These are phyloP conservation scores for Hanseniaspora clermontiae DNA, from an alignment of 805 yeast genomes.

Conservation along the genomic window DNA sequence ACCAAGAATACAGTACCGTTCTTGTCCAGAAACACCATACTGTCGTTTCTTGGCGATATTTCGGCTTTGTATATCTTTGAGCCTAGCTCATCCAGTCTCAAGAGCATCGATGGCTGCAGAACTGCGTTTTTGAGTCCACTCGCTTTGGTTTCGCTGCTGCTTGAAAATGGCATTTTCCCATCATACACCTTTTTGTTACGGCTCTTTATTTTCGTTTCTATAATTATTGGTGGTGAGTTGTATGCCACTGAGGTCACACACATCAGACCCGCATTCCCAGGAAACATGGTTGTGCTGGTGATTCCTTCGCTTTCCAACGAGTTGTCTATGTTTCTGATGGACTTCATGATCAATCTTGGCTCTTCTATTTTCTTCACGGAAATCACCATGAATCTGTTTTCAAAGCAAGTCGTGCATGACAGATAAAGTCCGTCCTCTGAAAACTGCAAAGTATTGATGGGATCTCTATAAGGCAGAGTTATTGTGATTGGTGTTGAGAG, in stretches of 20 bases:
- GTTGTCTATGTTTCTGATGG: conserved; percentile 48
- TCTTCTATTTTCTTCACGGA: conserved; percentile 49
- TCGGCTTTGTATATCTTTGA: conserved; percentile 60
- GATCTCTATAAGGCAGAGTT: conserved; percentile 77
- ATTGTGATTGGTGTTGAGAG: conserved; percentile 42
- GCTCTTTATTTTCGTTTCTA: conserved; percentile 48
- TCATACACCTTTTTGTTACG: conserved; percentile 14
- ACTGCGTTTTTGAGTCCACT: conserved; percentile 28
- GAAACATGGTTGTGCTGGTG: conserved; percentile 64
- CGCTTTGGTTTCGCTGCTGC: background rate
- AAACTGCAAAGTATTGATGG: conserved; percentile 60
- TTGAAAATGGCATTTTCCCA: background rate
- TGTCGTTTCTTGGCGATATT: conserved; percentile 76
- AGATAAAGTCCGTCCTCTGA: conserved; percentile 59
- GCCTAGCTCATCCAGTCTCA: conserved; percentile 70
- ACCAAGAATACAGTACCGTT: conserved; percentile 64
- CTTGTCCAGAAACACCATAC: conserved; percentile 67
- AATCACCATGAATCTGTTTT: conserved; percentile 66
- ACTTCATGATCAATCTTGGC: conserved; percentile 58
- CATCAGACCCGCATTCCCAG: conserved; percentile 45
- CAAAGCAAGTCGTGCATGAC: conserved; percentile 55
- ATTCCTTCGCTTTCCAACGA: conserved; percentile 78
- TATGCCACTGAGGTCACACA: conserved; percentile 49
- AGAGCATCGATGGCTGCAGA: conserved; percentile 47
- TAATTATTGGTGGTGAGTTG: conserved; percentile 52